These are phyloP conservation scores for Trifolium dubium DNA, from an alignment of 306 rosid genomes.

Conservation along the genomic window DNA sequence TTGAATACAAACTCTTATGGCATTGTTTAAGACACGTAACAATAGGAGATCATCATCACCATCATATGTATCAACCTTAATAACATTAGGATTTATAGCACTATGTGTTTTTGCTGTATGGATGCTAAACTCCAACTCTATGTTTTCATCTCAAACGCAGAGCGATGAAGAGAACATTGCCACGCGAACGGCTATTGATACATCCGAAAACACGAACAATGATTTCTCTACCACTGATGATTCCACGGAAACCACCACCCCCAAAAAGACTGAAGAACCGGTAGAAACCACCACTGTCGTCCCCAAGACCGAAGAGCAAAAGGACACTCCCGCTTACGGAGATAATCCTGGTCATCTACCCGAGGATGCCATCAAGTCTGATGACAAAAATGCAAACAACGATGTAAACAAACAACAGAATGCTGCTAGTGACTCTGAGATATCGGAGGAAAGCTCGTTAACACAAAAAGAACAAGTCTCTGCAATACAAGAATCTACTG, in stretches of 20 bases:
- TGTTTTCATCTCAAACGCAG: slow-evolving; percentile 38
- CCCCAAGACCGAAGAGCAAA: slow-evolving; percentile 9
- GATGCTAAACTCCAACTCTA: slow-evolving; percentile 63
- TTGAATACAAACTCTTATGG: slow-evolving; percentile 46
- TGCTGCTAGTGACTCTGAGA: slow-evolving; percentile 40
- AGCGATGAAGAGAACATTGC: slow-evolving; percentile 28
- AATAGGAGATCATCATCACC: slow-evolving; percentile 66
- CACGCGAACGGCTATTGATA: slow-evolving; percentile 44
- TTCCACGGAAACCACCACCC: not conserved
- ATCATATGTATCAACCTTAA: slow-evolving; percentile 64
- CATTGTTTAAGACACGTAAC: slow-evolving; percentile 62
- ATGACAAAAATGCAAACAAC: slow-evolving; percentile 39
- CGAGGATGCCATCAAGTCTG: slow-evolving; percentile 69
- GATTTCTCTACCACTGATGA: slow-evolving; percentile 40
- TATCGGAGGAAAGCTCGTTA: slow-evolving; percentile 56
- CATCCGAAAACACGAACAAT: slow-evolving; percentile 16
- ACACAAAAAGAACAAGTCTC: slow-evolving; percentile 46
- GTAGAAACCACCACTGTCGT: not conserved
- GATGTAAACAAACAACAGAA: slow-evolving; percentile 40
- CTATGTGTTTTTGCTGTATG: slow-evolving; percentile 71
- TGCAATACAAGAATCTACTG: slow-evolving; percentile 11
- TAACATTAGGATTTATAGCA: slow-evolving; percentile 60
- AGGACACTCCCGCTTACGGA: slow-evolving; percentile 43
- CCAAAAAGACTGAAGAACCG: slow-evolving; percentile 2
- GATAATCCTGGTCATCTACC: slow-evolving; percentile 84